A percentile compares a stretch with the other conserved stretches of the same genome.
These are phyloP conservation scores for Calycina herbarum DNA, from an alignment of 2,329 filamentous ascomycete genomes.

Conservation along the genomic window DNA sequence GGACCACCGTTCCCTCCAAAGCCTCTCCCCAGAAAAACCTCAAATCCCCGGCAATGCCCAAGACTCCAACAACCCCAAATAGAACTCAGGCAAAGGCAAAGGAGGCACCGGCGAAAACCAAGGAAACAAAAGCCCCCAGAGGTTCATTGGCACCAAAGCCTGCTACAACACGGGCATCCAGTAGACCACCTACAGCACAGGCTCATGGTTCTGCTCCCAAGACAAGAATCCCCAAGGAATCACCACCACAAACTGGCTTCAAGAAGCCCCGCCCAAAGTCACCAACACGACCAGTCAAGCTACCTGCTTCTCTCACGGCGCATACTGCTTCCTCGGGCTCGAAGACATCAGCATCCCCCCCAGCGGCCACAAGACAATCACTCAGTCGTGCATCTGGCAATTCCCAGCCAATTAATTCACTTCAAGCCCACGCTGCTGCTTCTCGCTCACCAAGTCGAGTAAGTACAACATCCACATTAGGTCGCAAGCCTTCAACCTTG, in stretches of 20 bases:
- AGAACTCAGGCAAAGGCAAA: constrained; percentile 7
- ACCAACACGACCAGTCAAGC: constrained; percentile 65
- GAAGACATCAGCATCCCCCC: constrained; percentile 50
- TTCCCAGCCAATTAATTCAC: constrained; percentile 34
- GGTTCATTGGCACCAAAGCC: constrained; percentile 22
- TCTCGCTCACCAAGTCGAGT: constrained; percentile 35
- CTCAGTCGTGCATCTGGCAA: constrained; percentile 44
- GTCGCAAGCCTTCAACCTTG: constrained; percentile 32
- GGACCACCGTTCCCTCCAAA: constrained; percentile 30
- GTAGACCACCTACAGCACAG: constrained; percentile 27
- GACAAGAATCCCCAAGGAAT: constrained; percentile 28
- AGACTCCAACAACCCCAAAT: constrained; percentile 41
- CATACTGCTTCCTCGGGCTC: constrained; percentile 70
- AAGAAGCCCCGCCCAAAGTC: constrained; percentile 65
- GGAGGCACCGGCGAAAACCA: constrained; percentile 14
- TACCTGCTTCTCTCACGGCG: constrained; percentile 67
- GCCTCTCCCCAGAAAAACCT: constrained; percentile 31
- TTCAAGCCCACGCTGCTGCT: constrained; percentile 36
- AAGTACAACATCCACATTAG: constrained; percentile 24
- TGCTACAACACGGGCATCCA: constrained; percentile 23
- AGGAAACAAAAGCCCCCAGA: constrained; percentile 19
- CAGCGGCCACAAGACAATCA: constrained; percentile 41
- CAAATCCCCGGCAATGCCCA: constrained; percentile 39
- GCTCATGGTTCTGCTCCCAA: constrained; percentile 27
- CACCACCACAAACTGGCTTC: constrained; percentile 41